These are phyloP conservation scores for Microdochium paspali DNA, from an alignment of 2,329 filamentous ascomycete genomes.

Conservation along the genomic window DNA sequence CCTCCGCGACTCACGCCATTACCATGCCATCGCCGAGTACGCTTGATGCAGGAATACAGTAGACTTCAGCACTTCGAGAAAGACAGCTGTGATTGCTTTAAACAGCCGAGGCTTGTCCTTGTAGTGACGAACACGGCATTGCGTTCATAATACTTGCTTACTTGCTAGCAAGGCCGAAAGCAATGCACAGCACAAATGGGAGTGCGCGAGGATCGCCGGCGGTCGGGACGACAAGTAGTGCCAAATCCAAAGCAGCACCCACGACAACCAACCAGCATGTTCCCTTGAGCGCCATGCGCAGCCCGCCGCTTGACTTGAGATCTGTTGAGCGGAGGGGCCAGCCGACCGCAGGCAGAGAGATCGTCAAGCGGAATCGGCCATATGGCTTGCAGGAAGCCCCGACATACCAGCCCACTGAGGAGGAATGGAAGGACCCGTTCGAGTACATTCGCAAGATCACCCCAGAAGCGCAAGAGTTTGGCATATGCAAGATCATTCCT, in stretches of 20 bases:
- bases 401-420: constrained; percentile 79
- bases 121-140: not conserved
- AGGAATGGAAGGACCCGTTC: constrained; percentile 91
- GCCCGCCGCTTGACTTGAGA: constrained; percentile 65
- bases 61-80: too few relatives aligned
- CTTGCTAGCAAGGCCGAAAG: too few relatives aligned
- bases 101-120: too few relatives aligned
- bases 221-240: constrained; percentile 20
- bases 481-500: constrained; percentile 91
- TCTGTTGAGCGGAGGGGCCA: constrained; percentile 90
- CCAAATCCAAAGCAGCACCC: constrained; percentile 41
- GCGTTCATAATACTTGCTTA: too few relatives aligned
- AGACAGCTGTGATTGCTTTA: too few relatives aligned
- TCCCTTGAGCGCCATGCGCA: constrained; percentile 46
- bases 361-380: constrained; percentile 66
- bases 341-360: constrained; percentile 65
- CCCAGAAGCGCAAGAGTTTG: constrained; percentile 76
- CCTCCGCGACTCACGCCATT: too few relatives aligned
- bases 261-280: constrained; percentile 43
- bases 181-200: constrained; percentile 32
- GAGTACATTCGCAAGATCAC: constrained; percentile 89
- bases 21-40: too few relatives aligned
- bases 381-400: constrained; percentile 85
- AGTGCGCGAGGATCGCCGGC: constrained; percentile 45
- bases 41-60: too few relatives aligned